Percentiles rank a stretch among this genome's conserved stretches.
Evolutionary conservation across 2,329 filamentous ascomycete species (phyloP).

Genomic region (Colletotrichum sp.): DNA sequence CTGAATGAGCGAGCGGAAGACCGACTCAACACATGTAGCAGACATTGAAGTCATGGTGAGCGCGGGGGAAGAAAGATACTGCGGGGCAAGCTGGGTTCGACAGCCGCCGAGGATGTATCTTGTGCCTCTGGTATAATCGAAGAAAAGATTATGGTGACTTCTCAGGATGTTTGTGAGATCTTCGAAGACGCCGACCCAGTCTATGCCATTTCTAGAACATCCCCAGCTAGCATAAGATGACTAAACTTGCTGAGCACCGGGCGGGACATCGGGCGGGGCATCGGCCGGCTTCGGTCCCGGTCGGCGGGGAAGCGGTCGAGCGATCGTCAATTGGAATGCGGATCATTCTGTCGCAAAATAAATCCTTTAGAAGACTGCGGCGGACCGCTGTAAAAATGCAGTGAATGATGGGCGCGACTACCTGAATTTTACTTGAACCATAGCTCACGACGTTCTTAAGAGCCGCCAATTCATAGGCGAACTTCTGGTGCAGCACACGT

Average conservation of each 20-base stretch:
- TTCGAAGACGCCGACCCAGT: rapidly evolving
- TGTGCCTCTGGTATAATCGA: neutral
- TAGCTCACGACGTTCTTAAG: neutral
- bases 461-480: neutral
- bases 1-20: neutral
- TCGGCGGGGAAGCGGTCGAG: neutral
- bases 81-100: neutral
- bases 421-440: neutral
- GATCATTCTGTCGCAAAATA: neutral
- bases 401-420: neutral
- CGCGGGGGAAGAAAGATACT: neutral
- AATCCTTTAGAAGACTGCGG: neutral
- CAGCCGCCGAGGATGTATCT: neutral
- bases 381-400: neutral
- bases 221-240: neutral
- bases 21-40: neutral
- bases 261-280: neutral
- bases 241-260: neutral
- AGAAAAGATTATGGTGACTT: neutral
- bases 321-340: neutral
- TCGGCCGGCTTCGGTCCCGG: neutral
- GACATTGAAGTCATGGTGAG: neutral
- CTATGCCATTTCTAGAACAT: neutral
- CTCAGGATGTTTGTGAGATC: neutral
- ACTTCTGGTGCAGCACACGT: neutral